Percentiles rank a stretch among this genome's conserved stretches.
Evolutionary conservation across 2,329 filamentous ascomycete species (phyloP).

Genomic region (Calonectria pteridis): DNA sequence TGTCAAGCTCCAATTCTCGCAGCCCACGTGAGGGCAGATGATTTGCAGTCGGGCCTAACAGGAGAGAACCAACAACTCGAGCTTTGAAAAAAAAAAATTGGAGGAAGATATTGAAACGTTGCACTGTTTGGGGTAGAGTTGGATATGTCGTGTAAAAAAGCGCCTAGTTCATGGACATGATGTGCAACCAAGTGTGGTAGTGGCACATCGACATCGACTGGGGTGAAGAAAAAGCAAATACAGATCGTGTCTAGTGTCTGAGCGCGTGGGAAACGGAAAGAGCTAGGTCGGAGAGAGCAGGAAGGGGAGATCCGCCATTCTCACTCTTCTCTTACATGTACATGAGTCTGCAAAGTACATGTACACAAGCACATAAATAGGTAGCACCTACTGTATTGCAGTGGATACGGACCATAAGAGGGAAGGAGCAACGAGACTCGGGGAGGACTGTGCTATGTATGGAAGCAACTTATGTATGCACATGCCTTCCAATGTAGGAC

Average conservation of each 20-base stretch:
- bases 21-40: background rate
- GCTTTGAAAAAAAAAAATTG: background rate
- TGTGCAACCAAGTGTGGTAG: slow-evolving; percentile 32
- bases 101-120: slow-evolving; percentile 5
- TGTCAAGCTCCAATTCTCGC: slow-evolving; percentile 2
- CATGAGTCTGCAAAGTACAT: slow-evolving; percentile 1
- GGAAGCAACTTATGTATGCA: slow-evolving; percentile 2
- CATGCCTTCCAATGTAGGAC: slow-evolving; percentile 6
- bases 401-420: background rate
- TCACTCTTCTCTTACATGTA: background rate
- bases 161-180: background rate
- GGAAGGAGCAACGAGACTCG: background rate
- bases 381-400: background rate
- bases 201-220: slow-evolving; percentile 32
- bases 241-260: slow-evolving; percentile 46
- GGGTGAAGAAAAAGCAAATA: slow-evolving; percentile 40
- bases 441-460: slow-evolving; percentile 9
- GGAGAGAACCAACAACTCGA: background rate
- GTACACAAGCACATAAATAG: slow-evolving; percentile 3
- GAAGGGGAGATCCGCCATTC: slow-evolving; percentile 32
- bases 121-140: background rate
- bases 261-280: slow-evolving; percentile 19
- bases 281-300: slow-evolving; percentile 11
- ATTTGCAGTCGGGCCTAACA: background rate
- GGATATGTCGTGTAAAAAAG: slow-evolving; percentile 7